These are phyloP conservation scores for Boehmeria nivea DNA, from an alignment of 306 rosid species.

Conservation along the genomic window DNA sequence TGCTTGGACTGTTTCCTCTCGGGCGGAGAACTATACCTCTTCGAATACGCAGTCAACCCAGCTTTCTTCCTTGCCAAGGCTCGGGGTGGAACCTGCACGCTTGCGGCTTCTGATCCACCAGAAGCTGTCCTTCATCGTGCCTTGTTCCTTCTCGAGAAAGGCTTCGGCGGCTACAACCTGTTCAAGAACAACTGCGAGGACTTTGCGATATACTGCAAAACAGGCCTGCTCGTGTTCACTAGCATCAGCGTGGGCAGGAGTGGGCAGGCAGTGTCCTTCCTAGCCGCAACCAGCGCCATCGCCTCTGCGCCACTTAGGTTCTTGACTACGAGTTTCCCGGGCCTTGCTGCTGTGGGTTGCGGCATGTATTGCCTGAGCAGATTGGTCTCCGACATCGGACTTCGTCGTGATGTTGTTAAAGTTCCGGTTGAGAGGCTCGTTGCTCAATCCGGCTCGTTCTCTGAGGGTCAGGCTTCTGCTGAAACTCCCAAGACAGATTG, in stretches of 20 bases:
- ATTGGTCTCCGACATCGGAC: constrained; percentile 45
- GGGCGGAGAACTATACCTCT: constrained; percentile 45
- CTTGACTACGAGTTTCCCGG: constrained; percentile 24
- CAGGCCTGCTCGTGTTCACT: constrained; percentile 45
- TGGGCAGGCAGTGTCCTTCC: constrained; percentile 50
- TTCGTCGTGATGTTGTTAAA: constrained; percentile 43
- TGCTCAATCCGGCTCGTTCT: constrained; percentile 15
- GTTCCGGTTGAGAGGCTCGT: constrained; percentile 53
- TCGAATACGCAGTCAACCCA: constrained; percentile 42
- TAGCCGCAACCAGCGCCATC: constrained; percentile 40
- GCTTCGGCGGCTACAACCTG: constrained; percentile 44
- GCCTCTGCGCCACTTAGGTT: constrained; percentile 32
- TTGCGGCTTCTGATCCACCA: constrained; percentile 39
- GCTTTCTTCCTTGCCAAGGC: constrained; percentile 47
- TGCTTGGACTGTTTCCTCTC: constrained; percentile 62
- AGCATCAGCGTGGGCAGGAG: constrained; percentile 43
- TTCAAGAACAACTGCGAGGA: constrained; percentile 73
- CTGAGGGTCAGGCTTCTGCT: constrained; percentile 12
- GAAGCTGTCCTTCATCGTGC: constrained; percentile 46
- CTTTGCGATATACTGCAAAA: constrained; percentile 81
- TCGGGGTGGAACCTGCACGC: constrained; percentile 66
- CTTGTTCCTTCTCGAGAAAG: constrained; percentile 40
- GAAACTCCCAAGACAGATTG: not conserved
- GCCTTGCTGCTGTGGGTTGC: constrained; percentile 32
- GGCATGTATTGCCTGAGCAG: constrained; percentile 45